Percentiles rank a stretch among this genome's conserved stretches.
Evolutionary conservation across 805 yeast genomes (phyloP).

Genomic region (Blastobotrys parvus): DNA sequence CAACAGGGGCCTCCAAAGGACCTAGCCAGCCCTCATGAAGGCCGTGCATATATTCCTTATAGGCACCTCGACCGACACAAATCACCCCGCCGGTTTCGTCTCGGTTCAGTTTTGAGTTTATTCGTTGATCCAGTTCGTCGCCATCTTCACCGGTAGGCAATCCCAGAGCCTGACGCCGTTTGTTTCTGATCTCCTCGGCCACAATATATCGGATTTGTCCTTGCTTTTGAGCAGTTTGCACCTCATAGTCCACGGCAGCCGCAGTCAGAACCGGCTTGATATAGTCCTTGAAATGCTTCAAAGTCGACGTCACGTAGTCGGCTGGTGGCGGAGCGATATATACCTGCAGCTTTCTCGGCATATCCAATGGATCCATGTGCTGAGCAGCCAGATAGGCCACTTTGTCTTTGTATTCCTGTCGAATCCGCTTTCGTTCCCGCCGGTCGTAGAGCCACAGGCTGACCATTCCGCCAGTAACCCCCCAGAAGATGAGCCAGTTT

Average conservation of each 20-base stretch:
- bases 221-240: conserved; percentile 70
- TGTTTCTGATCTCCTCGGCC: conserved; percentile 69
- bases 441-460: conserved; percentile 82
- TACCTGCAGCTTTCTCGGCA: conserved; percentile 70
- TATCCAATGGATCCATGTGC: conserved; percentile 37
- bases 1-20: conserved; percentile 55
- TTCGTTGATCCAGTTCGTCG: conserved; percentile 26
- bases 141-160: conserved; percentile 17
- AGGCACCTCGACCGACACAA: conserved; percentile 93
- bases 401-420: conserved; percentile 54
- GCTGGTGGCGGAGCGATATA: conserved; percentile 97
- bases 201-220: conserved; percentile 80
- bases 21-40: conserved; percentile 93
- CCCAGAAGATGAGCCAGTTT: conserved; percentile 89
- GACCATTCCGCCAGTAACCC: conserved; percentile 51
- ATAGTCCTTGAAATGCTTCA: conserved; percentile 65
- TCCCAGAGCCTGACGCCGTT: conserved; percentile 41
- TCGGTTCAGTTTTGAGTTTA: conserved; percentile 29
- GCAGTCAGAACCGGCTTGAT: conserved; percentile 81
- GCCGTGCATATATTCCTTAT: conserved; percentile 84
- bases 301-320: conserved; percentile 69
- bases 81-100: conserved; percentile 71
- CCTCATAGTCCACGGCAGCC: conserved; percentile 75
- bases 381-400: conserved; percentile 48
- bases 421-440: conserved; percentile 54